Evolutionary conservation across 2,329 filamentous ascomycete genomes (phyloP).

Genomic region (Aspergillus terreus): DNA sequence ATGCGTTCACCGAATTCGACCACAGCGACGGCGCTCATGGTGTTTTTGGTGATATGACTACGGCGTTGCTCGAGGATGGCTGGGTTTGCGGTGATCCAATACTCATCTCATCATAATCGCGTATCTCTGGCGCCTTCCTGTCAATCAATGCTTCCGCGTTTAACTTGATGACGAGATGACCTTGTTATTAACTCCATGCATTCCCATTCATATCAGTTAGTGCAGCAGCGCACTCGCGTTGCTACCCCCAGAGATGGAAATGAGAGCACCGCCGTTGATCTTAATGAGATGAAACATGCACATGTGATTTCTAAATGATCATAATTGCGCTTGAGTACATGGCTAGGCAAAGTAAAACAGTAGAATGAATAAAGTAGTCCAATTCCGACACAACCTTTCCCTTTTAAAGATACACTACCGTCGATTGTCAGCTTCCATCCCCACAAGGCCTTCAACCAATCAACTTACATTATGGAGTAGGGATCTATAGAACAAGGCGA

Average conservation of each 20-base stretch:
- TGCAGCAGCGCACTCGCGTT: conserved; percentile 5
- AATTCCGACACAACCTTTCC: not conserved
- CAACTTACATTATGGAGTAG: conserved; percentile 6
- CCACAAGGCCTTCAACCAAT: not conserved
- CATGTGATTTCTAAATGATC: conserved; percentile 5
- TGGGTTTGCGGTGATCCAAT: not conserved
- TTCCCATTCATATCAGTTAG: not conserved
- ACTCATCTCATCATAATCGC: conserved; percentile 5
- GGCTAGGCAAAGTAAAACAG: not conserved
- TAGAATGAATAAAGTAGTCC: not conserved
- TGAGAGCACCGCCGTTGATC: not conserved
- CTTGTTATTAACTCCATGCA: conserved; percentile 7
- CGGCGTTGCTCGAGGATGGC: conserved; percentile 18
- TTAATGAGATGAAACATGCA: conserved; percentile 6
- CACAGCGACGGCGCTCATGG: conserved; percentile 32
- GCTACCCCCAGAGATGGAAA: conserved; percentile 3
- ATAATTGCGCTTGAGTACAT: conserved; percentile 6
- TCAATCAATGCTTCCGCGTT: conserved; percentile 11
- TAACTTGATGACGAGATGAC: conserved; percentile 29
- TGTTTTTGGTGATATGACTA: conserved; percentile 20
- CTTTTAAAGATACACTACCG: not conserved
- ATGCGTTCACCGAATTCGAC: conserved; percentile 14
- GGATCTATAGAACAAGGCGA: conserved; percentile 57
- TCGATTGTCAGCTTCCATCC: not conserved
- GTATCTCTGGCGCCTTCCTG: conserved; percentile 9